phyloP scores from a whole-genome alignment of 2,329 filamentous ascomycete genomes.

The Dactylella cylindrospora region DNA sequence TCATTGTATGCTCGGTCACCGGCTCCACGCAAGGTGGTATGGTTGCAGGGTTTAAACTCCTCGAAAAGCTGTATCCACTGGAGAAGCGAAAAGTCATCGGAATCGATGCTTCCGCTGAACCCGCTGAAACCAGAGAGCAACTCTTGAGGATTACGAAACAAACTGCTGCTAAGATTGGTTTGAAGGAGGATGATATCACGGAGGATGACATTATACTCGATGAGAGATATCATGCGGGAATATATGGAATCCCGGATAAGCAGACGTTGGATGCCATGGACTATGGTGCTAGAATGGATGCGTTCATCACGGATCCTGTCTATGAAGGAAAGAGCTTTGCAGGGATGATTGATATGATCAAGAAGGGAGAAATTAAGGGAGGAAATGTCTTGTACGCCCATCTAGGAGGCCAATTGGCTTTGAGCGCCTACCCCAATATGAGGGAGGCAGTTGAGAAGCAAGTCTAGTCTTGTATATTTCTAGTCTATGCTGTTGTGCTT shows the following conservation, averaged over 20 bases:
- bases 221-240: slow-evolving; percentile 66
- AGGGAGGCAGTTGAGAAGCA: slow-evolving; percentile 28
- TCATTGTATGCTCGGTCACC: slow-evolving; percentile 71
- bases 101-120: slow-evolving; percentile 66
- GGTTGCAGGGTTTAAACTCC: slow-evolving; percentile 70
- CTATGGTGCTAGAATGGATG: slow-evolving; percentile 68
- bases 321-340: slow-evolving; percentile 76
- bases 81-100: slow-evolving; percentile 63
- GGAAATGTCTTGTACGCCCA: slow-evolving; percentile 73
- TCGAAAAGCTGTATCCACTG: slow-evolving; percentile 56
- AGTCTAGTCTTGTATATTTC: not conserved
- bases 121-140: slow-evolving; percentile 65
- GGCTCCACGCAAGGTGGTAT: slow-evolving; percentile 72
- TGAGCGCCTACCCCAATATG: slow-evolving; percentile 57
- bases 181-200: slow-evolving; percentile 62
- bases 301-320: slow-evolving; percentile 72
- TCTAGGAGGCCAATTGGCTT: slow-evolving; percentile 67
- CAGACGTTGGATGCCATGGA: slow-evolving; percentile 68
- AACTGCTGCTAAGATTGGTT: slow-evolving; percentile 65
- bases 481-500: too few species aligned
- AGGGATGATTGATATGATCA: slow-evolving; percentile 69
- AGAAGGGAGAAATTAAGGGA: slow-evolving; percentile 62
- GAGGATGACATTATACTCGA: slow-evolving; percentile 66
- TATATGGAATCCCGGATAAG: slow-evolving; percentile 68
- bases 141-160: slow-evolving; percentile 66